Evolutionary conservation across 257 asterid species (phyloP).

Genomic region (Nicotiana paniculata): DNA sequence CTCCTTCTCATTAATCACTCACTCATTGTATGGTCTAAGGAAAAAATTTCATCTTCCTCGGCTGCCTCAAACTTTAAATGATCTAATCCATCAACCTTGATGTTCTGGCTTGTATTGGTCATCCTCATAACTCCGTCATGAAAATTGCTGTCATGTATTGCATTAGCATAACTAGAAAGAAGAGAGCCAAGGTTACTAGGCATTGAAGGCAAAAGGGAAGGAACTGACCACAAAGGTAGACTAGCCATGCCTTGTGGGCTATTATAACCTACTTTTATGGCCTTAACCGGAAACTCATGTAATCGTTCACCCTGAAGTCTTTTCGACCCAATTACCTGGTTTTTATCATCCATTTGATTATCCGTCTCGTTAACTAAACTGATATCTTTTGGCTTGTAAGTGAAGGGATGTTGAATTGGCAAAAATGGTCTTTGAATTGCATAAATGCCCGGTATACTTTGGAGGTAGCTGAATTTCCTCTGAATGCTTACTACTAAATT

Average conservation of each 20-base stretch:
- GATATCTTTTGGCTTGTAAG: conserved; percentile 21
- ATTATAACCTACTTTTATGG: conserved; percentile 43
- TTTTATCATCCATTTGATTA: conserved; percentile 21
- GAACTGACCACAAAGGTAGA: conserved; percentile 47
- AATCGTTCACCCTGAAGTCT: conserved; percentile 32
- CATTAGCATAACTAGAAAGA: conserved; percentile 28
- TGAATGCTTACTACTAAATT: conserved; percentile 57
- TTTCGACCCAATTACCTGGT: conserved; percentile 33
- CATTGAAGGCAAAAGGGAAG: conserved; percentile 23
- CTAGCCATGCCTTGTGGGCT: conserved; percentile 36
- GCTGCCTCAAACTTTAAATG: conserved; percentile 37
- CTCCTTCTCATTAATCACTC: too few relatives aligned
- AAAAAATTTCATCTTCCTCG: conserved; percentile 28
- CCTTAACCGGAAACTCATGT: conserved; percentile 30
- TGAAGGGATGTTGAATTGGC: conserved; percentile 27
- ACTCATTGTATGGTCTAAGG: conserved; percentile 12
- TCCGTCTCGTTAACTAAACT: conserved; percentile 18
- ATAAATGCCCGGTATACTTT: conserved; percentile 59
- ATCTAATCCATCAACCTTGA: conserved; percentile 11
- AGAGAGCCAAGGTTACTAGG: background rate
- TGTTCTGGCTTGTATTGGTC: conserved; percentile 6
- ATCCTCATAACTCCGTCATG: conserved; percentile 11
- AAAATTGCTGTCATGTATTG: conserved; percentile 19
- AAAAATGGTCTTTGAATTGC: conserved; percentile 49
- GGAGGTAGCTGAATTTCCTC: conserved; percentile 65